phyloP scores from a whole-genome alignment of 2,329 filamentous ascomycete genomes.

The Thielaviopsis musarum region DNA sequence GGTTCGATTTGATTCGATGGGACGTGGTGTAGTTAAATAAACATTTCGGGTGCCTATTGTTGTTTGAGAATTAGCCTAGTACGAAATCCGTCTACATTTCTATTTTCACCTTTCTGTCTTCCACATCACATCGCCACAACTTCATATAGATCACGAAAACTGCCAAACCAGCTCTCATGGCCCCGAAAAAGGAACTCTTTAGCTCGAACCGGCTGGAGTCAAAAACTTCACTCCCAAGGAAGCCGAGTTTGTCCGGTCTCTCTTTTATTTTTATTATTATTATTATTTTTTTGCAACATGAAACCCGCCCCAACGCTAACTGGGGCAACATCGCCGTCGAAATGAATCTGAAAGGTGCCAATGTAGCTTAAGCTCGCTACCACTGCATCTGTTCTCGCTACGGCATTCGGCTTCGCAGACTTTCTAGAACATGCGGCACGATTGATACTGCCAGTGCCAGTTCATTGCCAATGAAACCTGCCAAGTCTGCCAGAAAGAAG shows the following conservation, averaged over 20 bases:
- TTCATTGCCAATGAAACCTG: background rate
- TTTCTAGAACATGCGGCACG: background rate
- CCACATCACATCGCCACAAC: too few species aligned
- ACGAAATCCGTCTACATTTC: too few species aligned
- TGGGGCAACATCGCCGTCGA: conserved; percentile 23
- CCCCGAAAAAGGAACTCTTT: too few species aligned
- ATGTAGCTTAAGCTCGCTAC: background rate
- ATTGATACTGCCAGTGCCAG: background rate
- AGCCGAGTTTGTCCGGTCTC: background rate
- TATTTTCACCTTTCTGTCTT: too few species aligned
- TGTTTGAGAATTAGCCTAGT: too few species aligned
- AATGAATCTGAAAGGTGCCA: conserved; percentile 22
- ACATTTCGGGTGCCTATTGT: too few species aligned
- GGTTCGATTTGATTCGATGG: too few species aligned
- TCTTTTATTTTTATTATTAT: too few species aligned
- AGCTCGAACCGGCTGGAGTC: background rate
- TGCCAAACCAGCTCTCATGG: too few species aligned
- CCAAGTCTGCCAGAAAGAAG: background rate
- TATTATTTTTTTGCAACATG: conserved; percentile 24
- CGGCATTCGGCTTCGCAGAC: background rate
- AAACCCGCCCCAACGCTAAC: conserved; percentile 24
- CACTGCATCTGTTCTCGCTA: background rate
- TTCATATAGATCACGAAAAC: too few species aligned
- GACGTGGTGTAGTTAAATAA: too few species aligned
- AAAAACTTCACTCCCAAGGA: background rate